Conservation (phyloP, 2,329 filamentous ascomycete species). For the Hymenoscyphus salicellus region DNA sequence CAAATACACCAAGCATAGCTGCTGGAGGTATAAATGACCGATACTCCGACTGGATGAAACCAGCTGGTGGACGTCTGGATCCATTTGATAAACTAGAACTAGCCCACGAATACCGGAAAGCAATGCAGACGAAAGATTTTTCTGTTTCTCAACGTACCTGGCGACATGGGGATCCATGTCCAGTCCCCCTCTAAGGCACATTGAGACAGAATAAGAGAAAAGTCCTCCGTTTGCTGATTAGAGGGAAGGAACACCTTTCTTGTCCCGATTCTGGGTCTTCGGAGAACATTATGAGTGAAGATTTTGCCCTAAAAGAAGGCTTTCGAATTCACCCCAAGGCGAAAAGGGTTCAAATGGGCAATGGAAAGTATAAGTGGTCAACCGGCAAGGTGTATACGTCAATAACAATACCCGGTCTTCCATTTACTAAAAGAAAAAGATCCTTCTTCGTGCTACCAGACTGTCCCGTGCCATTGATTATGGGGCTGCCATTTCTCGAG, state of each 20-base stretch:
- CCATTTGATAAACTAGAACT: not conserved
- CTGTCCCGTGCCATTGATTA: constrained; percentile 11
- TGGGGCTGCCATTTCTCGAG: constrained; percentile 12
- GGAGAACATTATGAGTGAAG: constrained; percentile 12
- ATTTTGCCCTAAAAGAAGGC: constrained; percentile 8
- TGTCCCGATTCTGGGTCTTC: constrained; percentile 15
- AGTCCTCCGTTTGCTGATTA: constrained; percentile 2
- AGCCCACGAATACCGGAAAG: too few relatives aligned
- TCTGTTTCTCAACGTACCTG: not conserved
- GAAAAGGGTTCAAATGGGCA: constrained; percentile 4
- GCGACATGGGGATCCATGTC: not conserved
- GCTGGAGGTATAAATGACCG: too few relatives aligned
- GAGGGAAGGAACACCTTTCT: constrained; percentile 5
- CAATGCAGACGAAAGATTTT: too few relatives aligned
- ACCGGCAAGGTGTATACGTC: not conserved
- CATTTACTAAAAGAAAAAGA: not conserved
- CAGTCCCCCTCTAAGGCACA: not conserved
- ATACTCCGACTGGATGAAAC: not conserved
- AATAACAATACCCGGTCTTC: not conserved
- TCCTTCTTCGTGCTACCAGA: constrained; percentile 7
- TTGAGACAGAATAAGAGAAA: not conserved
- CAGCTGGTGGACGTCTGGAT: not conserved
- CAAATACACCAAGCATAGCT: too few relatives aligned
- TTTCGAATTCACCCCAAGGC: not conserved
- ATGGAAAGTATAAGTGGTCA: not conserved